A percentile compares a stretch with the other conserved stretches of the same genome.
These are phyloP conservation scores for Tolypocladium ophioglossoides DNA, from an alignment of 2,329 filamentous ascomycete species.

Conservation along the genomic window DNA sequence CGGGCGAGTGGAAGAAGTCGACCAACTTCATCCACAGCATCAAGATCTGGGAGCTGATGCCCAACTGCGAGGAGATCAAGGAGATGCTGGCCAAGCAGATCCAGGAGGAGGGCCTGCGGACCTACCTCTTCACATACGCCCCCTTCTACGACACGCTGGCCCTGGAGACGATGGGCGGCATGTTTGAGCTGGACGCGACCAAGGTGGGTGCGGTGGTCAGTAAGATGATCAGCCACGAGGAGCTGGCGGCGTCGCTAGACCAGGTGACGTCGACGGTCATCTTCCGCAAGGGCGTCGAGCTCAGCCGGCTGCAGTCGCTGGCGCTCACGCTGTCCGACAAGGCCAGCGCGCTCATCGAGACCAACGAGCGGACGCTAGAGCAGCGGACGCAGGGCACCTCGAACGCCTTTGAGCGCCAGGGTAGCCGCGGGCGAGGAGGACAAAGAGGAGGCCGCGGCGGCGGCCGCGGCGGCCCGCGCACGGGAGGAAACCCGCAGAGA, in stretches of 20 bases:
- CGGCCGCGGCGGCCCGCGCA: slow-evolving; percentile 49
- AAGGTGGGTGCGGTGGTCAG: slow-evolving; percentile 94
- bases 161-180: slow-evolving; percentile 70
- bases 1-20: slow-evolving; percentile 97
- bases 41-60: slow-evolving; percentile 99
- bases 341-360: slow-evolving; percentile 89
- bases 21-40: slow-evolving; percentile 90
- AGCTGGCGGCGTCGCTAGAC: slow-evolving; percentile 89
- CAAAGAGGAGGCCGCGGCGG: slow-evolving; percentile 50
- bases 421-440: slow-evolving; percentile 63
- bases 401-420: slow-evolving; percentile 90
- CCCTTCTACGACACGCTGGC: slow-evolving; percentile 98
- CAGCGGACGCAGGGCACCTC: slow-evolving; percentile 92
- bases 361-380: slow-evolving; percentile 94
- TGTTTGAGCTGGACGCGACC: slow-evolving; percentile 88
- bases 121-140: slow-evolving; percentile 98
- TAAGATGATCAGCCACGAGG: slow-evolving; percentile 99
- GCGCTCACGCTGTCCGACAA: slow-evolving; percentile 93
- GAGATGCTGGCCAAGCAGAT: slow-evolving; percentile 95
- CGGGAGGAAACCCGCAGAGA: slow-evolving; percentile 49
- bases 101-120: slow-evolving; percentile 94
- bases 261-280: slow-evolving; percentile 96
- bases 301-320: slow-evolving; percentile 89
- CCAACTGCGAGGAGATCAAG: slow-evolving; percentile 88
- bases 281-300: slow-evolving; percentile 98